Conservation (phyloP, 2,329 filamentous ascomycete species). For the Exophiala oligosperma region DNA sequence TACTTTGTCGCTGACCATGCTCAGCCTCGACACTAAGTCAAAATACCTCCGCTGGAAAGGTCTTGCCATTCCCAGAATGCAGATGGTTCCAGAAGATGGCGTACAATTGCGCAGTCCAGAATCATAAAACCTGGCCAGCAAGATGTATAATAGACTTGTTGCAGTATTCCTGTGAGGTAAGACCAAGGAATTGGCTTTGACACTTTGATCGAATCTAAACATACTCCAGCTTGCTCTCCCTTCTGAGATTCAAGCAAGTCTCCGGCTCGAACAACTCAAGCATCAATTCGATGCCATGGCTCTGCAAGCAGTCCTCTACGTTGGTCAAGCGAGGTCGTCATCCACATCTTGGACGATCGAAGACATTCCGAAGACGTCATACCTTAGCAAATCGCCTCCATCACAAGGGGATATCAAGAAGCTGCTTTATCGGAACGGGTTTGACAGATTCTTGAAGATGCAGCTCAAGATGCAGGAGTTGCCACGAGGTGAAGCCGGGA, state of each 20-base stretch:
- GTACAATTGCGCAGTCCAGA: slow-evolving; percentile 18
- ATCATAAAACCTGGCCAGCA: slow-evolving; percentile 21
- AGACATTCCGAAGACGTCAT: slow-evolving; percentile 25
- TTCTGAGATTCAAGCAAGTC: not conserved
- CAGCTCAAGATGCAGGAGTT: not conserved
- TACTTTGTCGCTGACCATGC: not conserved
- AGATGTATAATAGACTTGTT: slow-evolving; percentile 25
- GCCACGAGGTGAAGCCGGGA: not conserved
- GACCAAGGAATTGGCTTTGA: not conserved
- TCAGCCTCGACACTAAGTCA: slow-evolving; percentile 7
- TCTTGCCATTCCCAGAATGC: slow-evolving; percentile 9
- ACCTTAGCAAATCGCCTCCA: slow-evolving; percentile 13
- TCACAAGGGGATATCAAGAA: slow-evolving; percentile 13
- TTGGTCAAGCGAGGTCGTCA: slow-evolving; percentile 17
- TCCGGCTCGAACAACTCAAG: slow-evolving; percentile 2
- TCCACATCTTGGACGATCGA: slow-evolving; percentile 15
- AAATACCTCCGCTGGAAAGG: not conserved
- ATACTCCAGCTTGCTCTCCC: no score
- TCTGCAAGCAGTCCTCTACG: slow-evolving; percentile 24
- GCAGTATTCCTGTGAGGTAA: slow-evolving; percentile 21
- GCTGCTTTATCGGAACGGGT: slow-evolving; percentile 21
- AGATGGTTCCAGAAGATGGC: slow-evolving; percentile 24
- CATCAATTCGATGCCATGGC: slow-evolving; percentile 9
- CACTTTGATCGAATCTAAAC: no score
- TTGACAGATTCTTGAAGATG: slow-evolving; percentile 17